phyloP scores from a whole-genome alignment of 306 rosid genomes.

The Prunus kanzakura region DNA sequence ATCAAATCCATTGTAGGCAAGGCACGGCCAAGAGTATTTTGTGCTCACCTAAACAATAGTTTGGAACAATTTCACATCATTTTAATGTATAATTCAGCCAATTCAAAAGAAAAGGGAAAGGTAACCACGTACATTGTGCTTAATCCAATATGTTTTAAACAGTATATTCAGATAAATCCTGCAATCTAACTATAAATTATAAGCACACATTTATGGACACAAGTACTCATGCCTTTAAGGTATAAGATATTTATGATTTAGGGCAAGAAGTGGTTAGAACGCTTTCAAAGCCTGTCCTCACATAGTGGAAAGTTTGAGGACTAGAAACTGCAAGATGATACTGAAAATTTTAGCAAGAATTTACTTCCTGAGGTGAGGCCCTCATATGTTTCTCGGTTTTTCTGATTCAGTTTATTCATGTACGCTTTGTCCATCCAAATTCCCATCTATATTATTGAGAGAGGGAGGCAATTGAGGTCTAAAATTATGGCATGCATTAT shows the following conservation, averaged over 20 bases:
- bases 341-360: background rate
- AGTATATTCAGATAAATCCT: background rate
- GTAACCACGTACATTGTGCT: background rate
- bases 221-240: background rate
- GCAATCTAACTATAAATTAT: background rate
- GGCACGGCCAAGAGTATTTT: background rate
- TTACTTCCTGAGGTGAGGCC: background rate
- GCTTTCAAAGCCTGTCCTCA: background rate
- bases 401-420: background rate
- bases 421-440: background rate
- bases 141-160: background rate
- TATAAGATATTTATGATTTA: background rate
- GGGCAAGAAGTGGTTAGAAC: background rate
- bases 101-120: background rate
- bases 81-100: background rate
- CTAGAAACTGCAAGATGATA: background rate
- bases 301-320: background rate
- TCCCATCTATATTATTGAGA: background rate
- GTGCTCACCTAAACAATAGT: background rate
- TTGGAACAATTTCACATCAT: background rate
- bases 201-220: background rate
- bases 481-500: background rate
- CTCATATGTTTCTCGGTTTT: background rate
- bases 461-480: background rate
- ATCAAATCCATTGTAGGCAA: conserved; percentile 1